phyloP scores from a whole-genome alignment of 2,329 filamentous ascomycete genomes.

The Alternaria ethzedia region DNA sequence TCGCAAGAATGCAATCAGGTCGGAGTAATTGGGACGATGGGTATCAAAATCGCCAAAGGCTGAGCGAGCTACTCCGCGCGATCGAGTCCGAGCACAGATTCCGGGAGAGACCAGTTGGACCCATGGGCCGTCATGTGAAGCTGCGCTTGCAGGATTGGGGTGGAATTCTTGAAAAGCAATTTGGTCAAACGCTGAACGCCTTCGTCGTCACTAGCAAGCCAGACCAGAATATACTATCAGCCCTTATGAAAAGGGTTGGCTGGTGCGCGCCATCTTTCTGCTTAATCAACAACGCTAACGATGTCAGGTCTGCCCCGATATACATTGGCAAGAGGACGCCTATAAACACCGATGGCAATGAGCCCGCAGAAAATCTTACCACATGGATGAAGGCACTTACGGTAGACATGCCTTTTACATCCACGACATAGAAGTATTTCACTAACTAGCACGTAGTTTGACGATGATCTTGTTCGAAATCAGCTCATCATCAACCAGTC shows the following conservation, averaged over 20 bases:
- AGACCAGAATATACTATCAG: conserved; percentile 73
- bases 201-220: conserved; percentile 82
- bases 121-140: conserved; percentile 78
- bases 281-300: conserved; percentile 5
- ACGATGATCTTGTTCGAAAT: conserved; percentile 77
- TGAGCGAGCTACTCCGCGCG: conserved; percentile 69
- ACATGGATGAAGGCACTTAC: conserved; percentile 81
- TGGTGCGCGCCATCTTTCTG: not conserved
- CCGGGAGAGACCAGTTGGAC: conserved; percentile 76
- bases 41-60: conserved; percentile 62
- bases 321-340: conserved; percentile 66
- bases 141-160: conserved; percentile 84
- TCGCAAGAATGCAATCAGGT: conserved; percentile 60
- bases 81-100: conserved; percentile 76
- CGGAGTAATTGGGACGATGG: conserved; percentile 66
- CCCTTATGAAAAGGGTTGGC: conserved; percentile 62
- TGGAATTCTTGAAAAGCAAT: conserved; percentile 75
- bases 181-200: conserved; percentile 72
- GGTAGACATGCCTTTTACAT: conserved; percentile 41
- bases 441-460: conserved; percentile 62
- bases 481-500: conserved; percentile 81
- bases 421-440: not conserved
- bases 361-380: conserved; percentile 74
- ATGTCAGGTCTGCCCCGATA: conserved; percentile 59
- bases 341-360: conserved; percentile 68